Percentiles rank a stretch among this genome's conserved stretches.
Evolutionary conservation across 495 filamentous ascomycete genomes (phyloP).

Genomic region (Tuber borchii): DNA sequence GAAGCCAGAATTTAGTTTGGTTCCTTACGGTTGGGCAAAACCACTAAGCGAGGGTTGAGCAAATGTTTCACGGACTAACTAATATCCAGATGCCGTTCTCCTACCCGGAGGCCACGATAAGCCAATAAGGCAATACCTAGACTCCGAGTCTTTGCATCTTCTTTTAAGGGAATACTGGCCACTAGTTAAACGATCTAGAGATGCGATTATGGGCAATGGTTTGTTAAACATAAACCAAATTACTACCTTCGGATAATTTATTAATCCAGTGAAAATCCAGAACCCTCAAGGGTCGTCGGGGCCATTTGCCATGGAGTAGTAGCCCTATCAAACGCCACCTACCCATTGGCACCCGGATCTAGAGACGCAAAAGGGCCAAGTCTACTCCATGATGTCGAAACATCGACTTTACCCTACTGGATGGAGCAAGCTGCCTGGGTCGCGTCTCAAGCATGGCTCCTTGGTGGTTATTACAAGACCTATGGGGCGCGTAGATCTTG

Average conservation of each 20-base stretch:
- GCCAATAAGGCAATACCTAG: slow-evolving; percentile 34
- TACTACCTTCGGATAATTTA: neutral
- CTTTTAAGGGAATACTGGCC: slow-evolving; percentile 18
- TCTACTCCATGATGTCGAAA: slow-evolving; percentile 30
- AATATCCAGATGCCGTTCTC: slow-evolving; percentile 18
- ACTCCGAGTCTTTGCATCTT: slow-evolving; percentile 25
- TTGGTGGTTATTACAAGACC: slow-evolving; percentile 34
- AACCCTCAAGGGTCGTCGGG: slow-evolving; percentile 25
- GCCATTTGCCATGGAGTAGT: slow-evolving; percentile 35
- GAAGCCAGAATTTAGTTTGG: slow-evolving; percentile 19
- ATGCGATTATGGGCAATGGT: slow-evolving; percentile 2
- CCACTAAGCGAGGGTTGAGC: neutral
- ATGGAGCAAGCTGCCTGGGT: slow-evolving; percentile 34
- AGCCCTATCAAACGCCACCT: slow-evolving; percentile 24
- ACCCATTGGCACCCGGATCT: slow-evolving; percentile 3
- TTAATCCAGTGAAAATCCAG: slow-evolving; percentile 1
- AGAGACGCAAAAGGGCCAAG: slow-evolving; percentile 1
- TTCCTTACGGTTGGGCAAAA: slow-evolving; percentile 21
- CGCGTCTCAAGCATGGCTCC: slow-evolving; percentile 30
- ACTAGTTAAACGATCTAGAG: slow-evolving; percentile 6
- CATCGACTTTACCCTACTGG: slow-evolving; percentile 34
- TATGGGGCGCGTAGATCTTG: slow-evolving; percentile 24
- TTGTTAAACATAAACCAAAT: neutral
- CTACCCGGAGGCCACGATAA: slow-evolving; percentile 34
- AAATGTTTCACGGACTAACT: neutral